Conservation (phyloP, 805 yeast species). For the Metschnikowia vanudenii region DNA sequence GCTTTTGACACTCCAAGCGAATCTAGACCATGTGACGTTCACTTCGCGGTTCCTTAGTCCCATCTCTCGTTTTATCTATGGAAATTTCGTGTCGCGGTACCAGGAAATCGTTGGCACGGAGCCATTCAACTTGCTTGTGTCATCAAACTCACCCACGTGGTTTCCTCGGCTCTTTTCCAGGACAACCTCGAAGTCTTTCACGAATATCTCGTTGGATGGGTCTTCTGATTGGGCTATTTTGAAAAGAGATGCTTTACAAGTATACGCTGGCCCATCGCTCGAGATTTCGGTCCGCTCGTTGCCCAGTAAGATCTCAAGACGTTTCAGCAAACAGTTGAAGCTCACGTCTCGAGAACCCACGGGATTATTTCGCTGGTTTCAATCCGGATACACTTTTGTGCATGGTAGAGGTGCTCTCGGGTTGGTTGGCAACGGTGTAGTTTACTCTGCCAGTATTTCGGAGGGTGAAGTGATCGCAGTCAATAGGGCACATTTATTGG, state of each 20-base stretch:
- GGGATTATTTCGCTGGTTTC: constrained; percentile 38
- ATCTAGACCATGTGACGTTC: constrained; percentile 16
- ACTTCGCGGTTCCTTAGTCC: constrained; percentile 34
- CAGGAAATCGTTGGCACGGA: constrained; percentile 49
- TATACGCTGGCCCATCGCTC: constrained; percentile 53
- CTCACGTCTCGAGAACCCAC: constrained; percentile 30
- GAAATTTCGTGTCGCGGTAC: constrained; percentile 45
- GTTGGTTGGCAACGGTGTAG: constrained; percentile 52
- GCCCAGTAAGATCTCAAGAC: constrained; percentile 41
- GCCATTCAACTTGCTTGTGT: constrained; percentile 44
- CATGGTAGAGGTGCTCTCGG: constrained; percentile 60
- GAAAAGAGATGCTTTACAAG: constrained; percentile 46
- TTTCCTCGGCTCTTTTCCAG: constrained; percentile 15
- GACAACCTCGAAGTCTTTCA: constrained; percentile 39
- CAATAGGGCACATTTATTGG: constrained; percentile 47
- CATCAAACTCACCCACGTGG: constrained; percentile 31
- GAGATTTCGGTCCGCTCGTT: constrained; percentile 34
- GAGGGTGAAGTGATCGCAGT: constrained; percentile 50
- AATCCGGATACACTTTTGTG: constrained; percentile 45
- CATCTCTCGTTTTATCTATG: constrained; percentile 42
- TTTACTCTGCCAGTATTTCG: constrained; percentile 46
- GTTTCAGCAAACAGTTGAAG: constrained; percentile 26
- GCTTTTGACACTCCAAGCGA: constrained; percentile 47
- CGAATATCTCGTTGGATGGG: constrained; percentile 53
- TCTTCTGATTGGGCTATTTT: constrained; percentile 62